These are phyloP conservation scores for Melampsora americana DNA, from an alignment of 1,284 basidiomycete species.

Conservation along the genomic window DNA sequence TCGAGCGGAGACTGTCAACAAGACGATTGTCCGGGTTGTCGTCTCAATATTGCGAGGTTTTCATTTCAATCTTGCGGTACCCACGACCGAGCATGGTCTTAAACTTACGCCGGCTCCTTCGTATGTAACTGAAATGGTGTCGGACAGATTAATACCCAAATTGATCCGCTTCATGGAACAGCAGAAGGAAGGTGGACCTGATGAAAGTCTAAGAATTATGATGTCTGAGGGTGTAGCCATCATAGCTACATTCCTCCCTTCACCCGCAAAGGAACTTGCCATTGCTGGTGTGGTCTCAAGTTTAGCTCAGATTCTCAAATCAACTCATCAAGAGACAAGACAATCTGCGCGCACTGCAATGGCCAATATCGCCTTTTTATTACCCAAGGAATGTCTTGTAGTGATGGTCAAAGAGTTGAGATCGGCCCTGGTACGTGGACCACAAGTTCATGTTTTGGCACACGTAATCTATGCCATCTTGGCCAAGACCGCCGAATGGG, in stretches of 20 bases:
- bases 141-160: conserved; percentile 57
- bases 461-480: conserved; percentile 79
- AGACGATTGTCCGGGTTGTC: conserved; percentile 78
- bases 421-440: conserved; percentile 78
- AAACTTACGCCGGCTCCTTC: conserved; percentile 64
- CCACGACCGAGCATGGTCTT: conserved; percentile 48
- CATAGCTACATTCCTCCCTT: conserved; percentile 77
- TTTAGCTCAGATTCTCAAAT: conserved; percentile 80
- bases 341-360: conserved; percentile 82
- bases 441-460: conserved; percentile 88
- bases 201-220: conserved; percentile 81
- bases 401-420: conserved; percentile 75
- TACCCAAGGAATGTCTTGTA: conserved; percentile 73
- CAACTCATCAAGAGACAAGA: conserved; percentile 88
- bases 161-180: conserved; percentile 52
- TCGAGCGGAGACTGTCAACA: conserved; percentile 62
- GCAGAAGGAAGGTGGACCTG: conserved; percentile 70
- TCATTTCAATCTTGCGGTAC: conserved; percentile 64
- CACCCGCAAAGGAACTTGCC: conserved; percentile 66
- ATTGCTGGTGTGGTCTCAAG: conserved; percentile 76
- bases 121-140: conserved; percentile 70
- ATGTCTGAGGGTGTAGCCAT: conserved; percentile 82
- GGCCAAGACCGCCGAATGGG: conserved; percentile 65
- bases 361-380: conserved; percentile 71
- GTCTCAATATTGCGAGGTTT: conserved; percentile 86